phyloP scores from a whole-genome alignment of 805 yeast species.

The Candida railenensis region DNA sequence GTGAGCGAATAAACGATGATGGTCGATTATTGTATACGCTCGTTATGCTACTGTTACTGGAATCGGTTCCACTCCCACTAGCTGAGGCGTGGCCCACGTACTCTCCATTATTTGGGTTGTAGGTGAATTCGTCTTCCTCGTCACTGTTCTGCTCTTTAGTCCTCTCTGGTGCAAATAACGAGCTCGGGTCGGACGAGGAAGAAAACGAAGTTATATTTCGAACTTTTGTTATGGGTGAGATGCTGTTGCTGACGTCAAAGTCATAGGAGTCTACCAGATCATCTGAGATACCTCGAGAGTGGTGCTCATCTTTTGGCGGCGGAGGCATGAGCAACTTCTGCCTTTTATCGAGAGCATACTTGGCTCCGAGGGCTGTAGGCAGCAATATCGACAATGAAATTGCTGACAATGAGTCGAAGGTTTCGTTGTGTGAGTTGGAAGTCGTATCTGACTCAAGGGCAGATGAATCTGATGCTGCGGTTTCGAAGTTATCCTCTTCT shows the following conservation, averaged over 20 bases:
- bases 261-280: background rate
- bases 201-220: slow-evolving; percentile 14
- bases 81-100: slow-evolving; percentile 10
- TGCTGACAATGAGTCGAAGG: slow-evolving; percentile 3
- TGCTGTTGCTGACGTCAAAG: slow-evolving; percentile 1
- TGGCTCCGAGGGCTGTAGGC: slow-evolving; percentile 43
- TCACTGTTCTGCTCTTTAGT: background rate
- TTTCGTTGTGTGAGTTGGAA: background rate
- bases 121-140: slow-evolving; percentile 14
- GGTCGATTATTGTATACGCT: background rate
- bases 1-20: background rate
- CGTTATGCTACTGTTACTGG: background rate
- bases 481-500: background rate
- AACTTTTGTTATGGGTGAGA: slow-evolving; percentile 7
- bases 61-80: slow-evolving; percentile 10
- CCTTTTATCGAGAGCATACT: slow-evolving; percentile 29
- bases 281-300: background rate
- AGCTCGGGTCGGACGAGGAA: slow-evolving; percentile 12
- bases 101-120: slow-evolving; percentile 14
- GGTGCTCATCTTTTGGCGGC: slow-evolving; percentile 17
- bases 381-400: slow-evolving; percentile 22
- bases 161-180: background rate
- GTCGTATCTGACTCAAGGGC: slow-evolving; percentile 1
- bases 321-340: slow-evolving; percentile 31
- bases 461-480: background rate